Evolutionary conservation across 305 asterid species (phyloP).

Genomic region (Fraxinus dipetala): DNA sequence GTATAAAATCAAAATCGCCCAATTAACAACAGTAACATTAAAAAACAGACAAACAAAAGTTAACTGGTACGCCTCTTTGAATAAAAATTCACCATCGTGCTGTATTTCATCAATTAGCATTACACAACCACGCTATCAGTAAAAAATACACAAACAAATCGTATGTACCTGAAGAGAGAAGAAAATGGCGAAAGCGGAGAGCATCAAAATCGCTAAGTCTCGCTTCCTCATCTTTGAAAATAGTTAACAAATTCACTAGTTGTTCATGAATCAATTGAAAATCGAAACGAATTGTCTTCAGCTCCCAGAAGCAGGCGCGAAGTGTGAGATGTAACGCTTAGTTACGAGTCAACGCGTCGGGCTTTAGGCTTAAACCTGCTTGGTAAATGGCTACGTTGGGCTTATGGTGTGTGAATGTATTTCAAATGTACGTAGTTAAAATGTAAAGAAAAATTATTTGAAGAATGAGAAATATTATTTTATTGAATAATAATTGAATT

Average conservation of each 20-base stretch:
- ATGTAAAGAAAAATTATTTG: no score
- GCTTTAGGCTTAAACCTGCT: neutral
- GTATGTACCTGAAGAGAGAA: constrained; percentile 82
- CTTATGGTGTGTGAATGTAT: no score
- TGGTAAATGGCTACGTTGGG: neutral
- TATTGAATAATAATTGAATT: no score
- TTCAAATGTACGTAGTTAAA: no score
- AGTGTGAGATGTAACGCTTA: neutral
- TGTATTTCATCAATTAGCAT: neutral
- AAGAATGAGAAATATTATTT: no score
- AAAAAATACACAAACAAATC: neutral
- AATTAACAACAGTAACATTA: neutral
- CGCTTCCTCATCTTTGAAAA: constrained; percentile 79
- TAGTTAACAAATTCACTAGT: neutral
- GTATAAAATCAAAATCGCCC: neutral
- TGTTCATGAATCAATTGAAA: neutral
- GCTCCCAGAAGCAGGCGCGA: neutral
- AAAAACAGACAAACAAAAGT: neutral
- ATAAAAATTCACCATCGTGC: neutral
- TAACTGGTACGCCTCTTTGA: neutral
- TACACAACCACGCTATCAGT: neutral
- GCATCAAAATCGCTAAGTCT: constrained; percentile 86
- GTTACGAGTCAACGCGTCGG: neutral
- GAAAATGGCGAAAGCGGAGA: constrained; percentile 95
- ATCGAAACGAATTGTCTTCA: neutral